Base-by-base conservation (phyloP, 805 yeast species). In the Candida dendrica region DNA sequence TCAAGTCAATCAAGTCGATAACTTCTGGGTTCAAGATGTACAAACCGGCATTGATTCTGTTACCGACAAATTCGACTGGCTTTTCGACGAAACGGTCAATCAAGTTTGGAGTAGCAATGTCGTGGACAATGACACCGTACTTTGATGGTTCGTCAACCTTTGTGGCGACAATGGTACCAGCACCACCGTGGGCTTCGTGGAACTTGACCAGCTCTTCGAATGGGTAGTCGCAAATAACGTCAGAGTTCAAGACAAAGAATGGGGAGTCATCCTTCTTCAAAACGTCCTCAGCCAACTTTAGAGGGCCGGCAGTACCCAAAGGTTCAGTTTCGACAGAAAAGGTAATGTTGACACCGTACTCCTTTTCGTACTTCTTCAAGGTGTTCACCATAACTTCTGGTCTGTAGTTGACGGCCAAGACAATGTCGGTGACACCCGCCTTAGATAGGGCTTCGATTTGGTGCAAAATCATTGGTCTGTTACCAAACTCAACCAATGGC, bases 321-420 rank as follows among this genome's bases (percentile, higher is more conserved):
- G 99, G 99, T 75, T 93, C 99, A 64, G 91, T 93, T 75, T 93
- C 99, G 53, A 93, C 97, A 47, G 96, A 88, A 72, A 95, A 93
- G 43, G 97, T 89, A 71, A 93, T 93, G 57, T 75, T 72, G 52
- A 93, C 95, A 66, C 96, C 97, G 69, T 87, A 93, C 68, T 82
- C 88, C 63, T 82, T 73, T 74, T 93, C 98, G 78, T 91, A 93
- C 71, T 90, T 80, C 71, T 93, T 77, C 62, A 93, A 77, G 47
- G 98, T 84, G 55, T 85, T 81, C 52, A 91, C 98, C 99, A 93
- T 93, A 53, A 89, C 95, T 74, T 93, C 98, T 47, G 99, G 98
- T 69, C 96, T 84, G 81, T 93, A 93, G 81, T 93, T 93, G 56
- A 93, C 99, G 48, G 99, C 99, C 57, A 93, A 73, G 36, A 93